phyloP scores from a whole-genome alignment of 78 protist genomes.

The Pigoraptor vietnamica region DNA sequence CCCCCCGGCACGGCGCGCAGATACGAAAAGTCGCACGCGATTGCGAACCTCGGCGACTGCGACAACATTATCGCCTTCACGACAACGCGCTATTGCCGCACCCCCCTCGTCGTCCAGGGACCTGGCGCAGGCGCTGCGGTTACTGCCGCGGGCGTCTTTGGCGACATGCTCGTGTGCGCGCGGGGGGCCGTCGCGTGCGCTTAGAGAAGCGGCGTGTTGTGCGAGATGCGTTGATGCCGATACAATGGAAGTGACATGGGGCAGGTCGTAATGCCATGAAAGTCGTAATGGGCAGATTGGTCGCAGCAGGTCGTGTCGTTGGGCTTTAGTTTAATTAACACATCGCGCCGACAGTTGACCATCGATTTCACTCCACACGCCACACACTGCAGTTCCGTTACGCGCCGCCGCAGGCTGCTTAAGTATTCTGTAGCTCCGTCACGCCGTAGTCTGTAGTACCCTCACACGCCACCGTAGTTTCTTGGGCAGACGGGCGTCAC shows the following conservation, averaged over 20 bases:
- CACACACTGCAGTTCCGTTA: too few relatives aligned
- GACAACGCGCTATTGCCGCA: slow-evolving; percentile 33
- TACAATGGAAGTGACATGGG: too few relatives aligned
- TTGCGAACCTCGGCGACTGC: slow-evolving; percentile 28
- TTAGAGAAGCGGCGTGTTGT: not conserved
- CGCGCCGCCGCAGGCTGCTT: too few relatives aligned
- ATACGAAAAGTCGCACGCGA: slow-evolving; percentile 29
- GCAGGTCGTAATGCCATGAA: too few relatives aligned
- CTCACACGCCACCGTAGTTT: not conserved
- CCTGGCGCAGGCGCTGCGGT: slow-evolving; percentile 74
- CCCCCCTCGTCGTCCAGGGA: slow-evolving; percentile 64
- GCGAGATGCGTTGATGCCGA: not conserved
- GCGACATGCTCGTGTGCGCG: slow-evolving; percentile 26
- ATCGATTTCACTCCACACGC: too few relatives aligned
- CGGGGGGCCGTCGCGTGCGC: not conserved
- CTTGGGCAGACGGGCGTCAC: not conserved
- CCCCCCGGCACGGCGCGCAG: not conserved
- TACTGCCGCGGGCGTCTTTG: slow-evolving; percentile 62
- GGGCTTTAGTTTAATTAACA: too few relatives aligned
- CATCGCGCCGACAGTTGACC: too few relatives aligned
- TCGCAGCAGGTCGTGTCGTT: too few relatives aligned
- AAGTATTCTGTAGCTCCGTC: too few relatives aligned
- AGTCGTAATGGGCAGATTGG: too few relatives aligned
- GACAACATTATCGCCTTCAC: slow-evolving; percentile 52
- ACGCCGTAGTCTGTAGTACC: not conserved